Percentiles rank a stretch among this genome's conserved stretches.
phyloP scores from a whole-genome alignment of 2,329 filamentous ascomycete genomes.

The Lomentospora prolificans region DNA sequence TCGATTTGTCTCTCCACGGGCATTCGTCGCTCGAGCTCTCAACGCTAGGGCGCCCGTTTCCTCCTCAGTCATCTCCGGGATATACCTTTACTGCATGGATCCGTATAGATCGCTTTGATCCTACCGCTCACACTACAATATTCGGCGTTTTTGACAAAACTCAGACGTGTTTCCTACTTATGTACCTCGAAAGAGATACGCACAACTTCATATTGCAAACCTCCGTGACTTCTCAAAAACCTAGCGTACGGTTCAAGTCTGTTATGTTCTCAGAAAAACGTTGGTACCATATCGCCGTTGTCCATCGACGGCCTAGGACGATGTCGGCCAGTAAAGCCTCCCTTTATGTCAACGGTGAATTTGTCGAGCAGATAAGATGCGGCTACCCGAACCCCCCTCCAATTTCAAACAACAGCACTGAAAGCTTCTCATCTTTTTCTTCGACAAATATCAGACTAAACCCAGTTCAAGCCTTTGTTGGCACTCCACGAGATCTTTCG shows the following conservation, averaged over 20 bases:
- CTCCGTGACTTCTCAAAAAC: slow-evolving; percentile 73
- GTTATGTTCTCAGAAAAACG: slow-evolving; percentile 61
- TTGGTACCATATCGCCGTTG: slow-evolving; percentile 92
- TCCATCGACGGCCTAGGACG: slow-evolving; percentile 70
- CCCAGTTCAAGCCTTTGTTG: slow-evolving; percentile 83
- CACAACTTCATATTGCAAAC: slow-evolving; percentile 94
- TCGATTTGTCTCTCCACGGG: slow-evolving; percentile 81
- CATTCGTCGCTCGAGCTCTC: slow-evolving; percentile 85
- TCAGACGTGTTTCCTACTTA: slow-evolving; percentile 87
- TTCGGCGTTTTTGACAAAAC: slow-evolving; percentile 90
- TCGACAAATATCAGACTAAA: slow-evolving; percentile 46
- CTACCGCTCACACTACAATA: slow-evolving; percentile 78
- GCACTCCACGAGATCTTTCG: slow-evolving; percentile 82
- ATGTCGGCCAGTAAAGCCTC: slow-evolving; percentile 71
- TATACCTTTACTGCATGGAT: slow-evolving; percentile 91
- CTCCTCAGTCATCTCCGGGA: slow-evolving; percentile 66
- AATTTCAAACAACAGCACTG: slow-evolving; percentile 48
- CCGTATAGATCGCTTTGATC: slow-evolving; percentile 77
- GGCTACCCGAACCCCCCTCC: slow-evolving; percentile 75
- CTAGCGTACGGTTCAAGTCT: slow-evolving; percentile 89
- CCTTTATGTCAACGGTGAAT: slow-evolving; percentile 87
- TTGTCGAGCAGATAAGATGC: slow-evolving; percentile 83
- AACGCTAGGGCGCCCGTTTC: slow-evolving; percentile 76
- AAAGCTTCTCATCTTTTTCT: slow-evolving; percentile 62
- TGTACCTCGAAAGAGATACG: slow-evolving; percentile 89